A percentile compares a stretch with the other conserved stretches of the same genome.
phyloP scores from a whole-genome alignment of 2,329 filamentous ascomycete species.

The Ophiosphaerella narmari region DNA sequence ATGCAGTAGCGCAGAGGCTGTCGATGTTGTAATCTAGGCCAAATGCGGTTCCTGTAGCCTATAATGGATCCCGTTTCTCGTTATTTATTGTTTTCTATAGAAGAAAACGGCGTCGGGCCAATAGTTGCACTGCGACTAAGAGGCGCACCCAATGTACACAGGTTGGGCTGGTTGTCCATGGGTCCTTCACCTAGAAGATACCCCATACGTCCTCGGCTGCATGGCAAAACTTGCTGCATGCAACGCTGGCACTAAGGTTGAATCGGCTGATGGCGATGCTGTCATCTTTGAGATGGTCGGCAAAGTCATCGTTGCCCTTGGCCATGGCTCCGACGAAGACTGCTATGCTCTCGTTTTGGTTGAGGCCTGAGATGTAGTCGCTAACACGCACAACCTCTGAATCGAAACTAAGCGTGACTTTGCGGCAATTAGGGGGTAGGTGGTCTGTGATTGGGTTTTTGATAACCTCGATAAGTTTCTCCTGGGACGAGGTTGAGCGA shows the following conservation, averaged over 20 bases:
- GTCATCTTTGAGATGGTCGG: conserved; percentile 92
- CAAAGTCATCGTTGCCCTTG: conserved; percentile 94
- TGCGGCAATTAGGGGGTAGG: conserved; percentile 93
- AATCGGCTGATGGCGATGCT: conserved; percentile 98
- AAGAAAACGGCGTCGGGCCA: conserved; percentile 21
- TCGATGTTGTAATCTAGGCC: conserved; percentile 74
- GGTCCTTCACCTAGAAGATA: conserved; percentile 67
- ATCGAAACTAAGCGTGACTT: conserved; percentile 95
- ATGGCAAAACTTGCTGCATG: conserved; percentile 99
- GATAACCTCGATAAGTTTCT: conserved; percentile 96
- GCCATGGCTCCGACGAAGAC: conserved; percentile 99
- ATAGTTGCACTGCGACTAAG: conserved; percentile 26
- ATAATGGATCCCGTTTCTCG: conserved; percentile 32
- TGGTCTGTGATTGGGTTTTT: conserved; percentile 98
- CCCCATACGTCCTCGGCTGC: conserved; percentile 96
- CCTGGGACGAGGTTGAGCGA: conserved; percentile 92
- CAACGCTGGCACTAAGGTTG: conserved; percentile 94
- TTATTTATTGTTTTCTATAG: conserved; percentile 17
- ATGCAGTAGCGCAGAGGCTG: conserved; percentile 53
- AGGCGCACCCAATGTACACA: conserved; percentile 33
- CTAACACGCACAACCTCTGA: conserved; percentile 82
- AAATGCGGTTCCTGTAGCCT: conserved; percentile 39
- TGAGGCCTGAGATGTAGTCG: conserved; percentile 83
- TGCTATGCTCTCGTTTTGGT: conserved; percentile 87
- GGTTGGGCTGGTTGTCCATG: conserved; percentile 9